These are phyloP conservation scores for Tricholomella constricta DNA, from an alignment of 768 basidiomycete genomes.

Conservation along the genomic window DNA sequence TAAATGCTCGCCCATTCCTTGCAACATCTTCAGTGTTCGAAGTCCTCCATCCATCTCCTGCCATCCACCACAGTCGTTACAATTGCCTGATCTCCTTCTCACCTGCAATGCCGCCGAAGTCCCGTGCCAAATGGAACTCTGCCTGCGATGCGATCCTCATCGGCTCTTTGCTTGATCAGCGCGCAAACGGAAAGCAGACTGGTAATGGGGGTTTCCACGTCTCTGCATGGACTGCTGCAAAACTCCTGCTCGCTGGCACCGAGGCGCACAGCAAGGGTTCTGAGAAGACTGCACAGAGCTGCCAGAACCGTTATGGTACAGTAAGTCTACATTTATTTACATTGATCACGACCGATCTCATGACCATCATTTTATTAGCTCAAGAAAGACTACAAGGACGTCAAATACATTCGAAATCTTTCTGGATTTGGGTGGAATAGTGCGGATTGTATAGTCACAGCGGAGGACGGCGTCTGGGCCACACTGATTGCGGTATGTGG, in stretches of 20 bases:
- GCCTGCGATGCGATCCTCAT: constrained; percentile 20
- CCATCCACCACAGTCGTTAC: no score
- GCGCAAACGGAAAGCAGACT: constrained; percentile 6
- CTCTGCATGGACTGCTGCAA: constrained; percentile 2
- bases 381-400: constrained; percentile 22
- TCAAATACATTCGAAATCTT: constrained; percentile 17
- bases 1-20: no score
- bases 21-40: no score
- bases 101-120: neutral
- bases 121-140: constrained; percentile 13
- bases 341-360: neutral
- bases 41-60: no score
- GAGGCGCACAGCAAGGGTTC: neutral
- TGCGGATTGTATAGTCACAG: constrained; percentile 22
- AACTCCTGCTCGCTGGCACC: neutral
- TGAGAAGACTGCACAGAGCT: constrained; percentile 5
- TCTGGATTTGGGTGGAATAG: constrained; percentile 34
- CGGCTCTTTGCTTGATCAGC: constrained; percentile 16
- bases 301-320: neutral
- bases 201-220: constrained; percentile 4
- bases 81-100: no score
- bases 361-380: constrained; percentile 16
- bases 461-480: constrained; percentile 28
- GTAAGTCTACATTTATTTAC: neutral
- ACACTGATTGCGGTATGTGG: constrained; percentile 16